Conservation (phyloP, 2,329 filamentous ascomycete genomes). For the Beauveria sp. region DNA sequence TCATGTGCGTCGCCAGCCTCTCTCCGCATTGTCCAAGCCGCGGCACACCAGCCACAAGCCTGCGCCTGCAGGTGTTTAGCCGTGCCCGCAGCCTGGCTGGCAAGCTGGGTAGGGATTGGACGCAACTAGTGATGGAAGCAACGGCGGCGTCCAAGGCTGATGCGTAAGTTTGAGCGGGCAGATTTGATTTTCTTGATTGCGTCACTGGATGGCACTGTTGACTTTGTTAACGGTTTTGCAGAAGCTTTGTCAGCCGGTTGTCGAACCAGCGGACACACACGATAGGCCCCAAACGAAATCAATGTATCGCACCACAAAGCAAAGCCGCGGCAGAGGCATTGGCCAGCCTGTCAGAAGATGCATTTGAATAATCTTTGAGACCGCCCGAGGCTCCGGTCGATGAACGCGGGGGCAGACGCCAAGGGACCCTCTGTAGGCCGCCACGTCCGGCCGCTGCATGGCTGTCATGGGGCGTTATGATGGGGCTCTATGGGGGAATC, state of each 20-base stretch:
- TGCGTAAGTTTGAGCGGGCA: too few species aligned
- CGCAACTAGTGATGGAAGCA: not conserved
- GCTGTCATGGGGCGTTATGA: not conserved
- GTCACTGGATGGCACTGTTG: too few species aligned
- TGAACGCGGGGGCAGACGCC: constrained; percentile 3
- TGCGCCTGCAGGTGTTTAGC: not conserved
- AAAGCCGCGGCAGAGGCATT: too few species aligned
- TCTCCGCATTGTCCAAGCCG: not conserved
- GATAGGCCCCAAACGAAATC: not conserved
- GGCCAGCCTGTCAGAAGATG: not conserved
- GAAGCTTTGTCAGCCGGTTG: too few species aligned
- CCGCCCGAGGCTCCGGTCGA: constrained; percentile 9
- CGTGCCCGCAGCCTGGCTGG: not conserved
- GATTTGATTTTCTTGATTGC: too few species aligned
- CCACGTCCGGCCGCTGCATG: not conserved
- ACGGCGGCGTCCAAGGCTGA: not conserved
- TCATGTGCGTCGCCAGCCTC: not conserved
- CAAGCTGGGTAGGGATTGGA: not conserved
- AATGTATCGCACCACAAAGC: not conserved
- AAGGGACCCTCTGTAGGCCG: not conserved
- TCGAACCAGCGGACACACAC: too few species aligned
- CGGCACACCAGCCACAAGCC: not conserved
- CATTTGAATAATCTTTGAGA: not conserved
- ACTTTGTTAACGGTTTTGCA: too few species aligned
- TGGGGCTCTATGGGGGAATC: not conserved